Base-by-base conservation (phyloP, 2,329 filamentous ascomycete species). In the Stagonosporopsis rhizophila region DNA sequence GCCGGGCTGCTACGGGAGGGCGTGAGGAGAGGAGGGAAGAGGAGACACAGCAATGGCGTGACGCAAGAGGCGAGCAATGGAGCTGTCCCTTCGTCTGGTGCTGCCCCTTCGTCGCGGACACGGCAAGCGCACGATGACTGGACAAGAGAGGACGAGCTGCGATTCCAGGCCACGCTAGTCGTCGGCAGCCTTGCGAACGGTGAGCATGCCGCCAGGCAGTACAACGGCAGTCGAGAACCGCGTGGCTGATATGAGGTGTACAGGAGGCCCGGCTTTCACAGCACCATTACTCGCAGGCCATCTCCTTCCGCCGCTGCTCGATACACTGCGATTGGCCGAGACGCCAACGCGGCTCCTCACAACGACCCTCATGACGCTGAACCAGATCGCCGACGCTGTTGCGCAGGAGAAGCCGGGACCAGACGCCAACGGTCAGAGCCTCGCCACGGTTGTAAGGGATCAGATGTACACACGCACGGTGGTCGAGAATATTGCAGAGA, bases 151-250 rank as follows among this genome's bases (percentile, higher is more conserved):
- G 88, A 93, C 52, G 82, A 85, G 40, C 82, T 88, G 44, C 85
- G 87, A 63, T 80, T 95, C 53, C 91, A 96, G 73, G 89, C 90
- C n/a, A 84, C 93, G 35, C 87, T 96, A 61, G 84, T 97, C n/a
- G 80, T 96, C 32, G 88, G 89, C 42, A 95, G 91, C 74, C 85
- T 98, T 70, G 91, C 92, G 54, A 88, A 90, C 77, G 92, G 93
- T 92, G 82, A 68, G 82, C 52, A 52, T 51, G 55, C 48, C 32
- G 44, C 20, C 20, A 5, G 9, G 32, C 37, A 15, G 19, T 20
- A 34, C 48, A 38, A 22, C 39, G 45, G 28, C 9, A 39, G 28
- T 34, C 11, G 32, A 32, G 48, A 17, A 34, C n/a, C 42, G 15
- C 6, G 38, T 59, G 52, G 59, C 66, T 72, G 60, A 70, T 58